phyloP scores from a whole-genome alignment of 2,329 filamentous ascomycete species.

The Ophiocordyceps camponoti-rufipedis region DNA sequence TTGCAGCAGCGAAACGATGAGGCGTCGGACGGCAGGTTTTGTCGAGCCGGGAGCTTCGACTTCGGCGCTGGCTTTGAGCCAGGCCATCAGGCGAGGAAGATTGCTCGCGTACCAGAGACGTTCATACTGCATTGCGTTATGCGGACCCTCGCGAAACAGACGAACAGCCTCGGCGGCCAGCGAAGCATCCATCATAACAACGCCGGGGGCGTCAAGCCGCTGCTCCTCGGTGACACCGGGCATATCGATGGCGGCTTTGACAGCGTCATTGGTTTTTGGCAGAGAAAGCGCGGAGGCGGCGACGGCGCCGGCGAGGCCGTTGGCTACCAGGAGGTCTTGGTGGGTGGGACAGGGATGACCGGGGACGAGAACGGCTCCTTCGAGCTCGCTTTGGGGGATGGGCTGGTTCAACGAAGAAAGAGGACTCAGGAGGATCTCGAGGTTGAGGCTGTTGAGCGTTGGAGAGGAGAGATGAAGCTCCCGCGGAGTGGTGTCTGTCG shows the following conservation, averaged over 20 bases:
- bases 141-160: constrained; percentile 49
- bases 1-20: constrained; percentile 50
- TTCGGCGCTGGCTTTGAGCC: constrained; percentile 37
- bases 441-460: constrained; percentile 36
- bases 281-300: constrained; percentile 26
- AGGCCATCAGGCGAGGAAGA: constrained; percentile 43
- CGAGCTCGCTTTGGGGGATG: constrained; percentile 22
- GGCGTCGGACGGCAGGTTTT: constrained; percentile 45
- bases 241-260: constrained; percentile 40
- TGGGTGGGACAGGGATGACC: constrained; percentile 67
- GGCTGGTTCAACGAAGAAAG: constrained; percentile 19
- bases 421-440: constrained; percentile 46
- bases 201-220: constrained; percentile 16
- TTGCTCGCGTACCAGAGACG: constrained; percentile 57
- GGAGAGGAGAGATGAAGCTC: constrained; percentile 47
- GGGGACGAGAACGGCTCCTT: constrained; percentile 58
- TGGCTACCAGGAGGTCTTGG: constrained; percentile 54
- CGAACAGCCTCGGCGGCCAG: constrained; percentile 44
- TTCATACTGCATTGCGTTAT: constrained; percentile 56
- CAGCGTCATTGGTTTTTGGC: constrained; percentile 19
- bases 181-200: constrained; percentile 43
- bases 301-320: constrained; percentile 52
- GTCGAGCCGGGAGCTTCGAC: constrained; percentile 23
- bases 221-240: constrained; percentile 21
- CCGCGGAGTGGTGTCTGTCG: constrained; percentile 22